Evolutionary conservation across 2,329 filamentous ascomycete genomes (phyloP).

Genomic region (Cladobotryum protrusum): DNA sequence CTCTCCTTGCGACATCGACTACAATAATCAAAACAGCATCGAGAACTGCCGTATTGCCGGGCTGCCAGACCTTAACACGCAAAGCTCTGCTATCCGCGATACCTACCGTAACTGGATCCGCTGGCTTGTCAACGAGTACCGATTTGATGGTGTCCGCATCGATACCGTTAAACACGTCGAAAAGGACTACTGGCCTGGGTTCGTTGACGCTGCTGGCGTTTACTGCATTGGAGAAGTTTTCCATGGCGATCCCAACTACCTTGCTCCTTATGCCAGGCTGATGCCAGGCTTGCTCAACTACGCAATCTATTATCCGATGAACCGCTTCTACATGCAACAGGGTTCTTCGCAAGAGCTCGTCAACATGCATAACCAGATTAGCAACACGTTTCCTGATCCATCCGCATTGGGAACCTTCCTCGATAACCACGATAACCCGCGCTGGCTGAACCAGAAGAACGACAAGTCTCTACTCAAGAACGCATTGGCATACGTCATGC

Average conservation of each 20-base stretch:
- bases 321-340: conserved; percentile 15
- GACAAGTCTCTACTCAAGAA: conserved; percentile 55
- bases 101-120: conserved; percentile 53
- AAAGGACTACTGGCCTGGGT: conserved; percentile 50
- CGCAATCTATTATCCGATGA: conserved; percentile 40
- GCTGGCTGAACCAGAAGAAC: conserved; percentile 44
- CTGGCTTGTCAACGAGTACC: too few relatives aligned
- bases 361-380: conserved; percentile 31
- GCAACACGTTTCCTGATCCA: conserved; percentile 34
- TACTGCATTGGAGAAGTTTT: conserved; percentile 57
- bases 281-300: conserved; percentile 57
- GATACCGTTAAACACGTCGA: conserved; percentile 58
- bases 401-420: conserved; percentile 44
- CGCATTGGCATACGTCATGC: conserved; percentile 52
- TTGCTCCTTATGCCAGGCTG: conserved; percentile 45
- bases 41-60: conserved; percentile 48
- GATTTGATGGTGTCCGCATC: conserved; percentile 48
- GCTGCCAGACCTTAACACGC: conserved; percentile 58
- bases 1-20: conserved; percentile 50
- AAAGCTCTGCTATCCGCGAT: conserved; percentile 38
- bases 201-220: conserved; percentile 47
- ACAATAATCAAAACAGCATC: conserved; percentile 40
- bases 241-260: conserved; percentile 44
- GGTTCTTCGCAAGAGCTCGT: conserved; percentile 33
- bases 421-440: conserved; percentile 54